Evolutionary conservation across 768 basidiomycete genomes (phyloP), one percentile per base, ranked within the genome.

Genomic region (Albatrellus ellisii): DNA sequence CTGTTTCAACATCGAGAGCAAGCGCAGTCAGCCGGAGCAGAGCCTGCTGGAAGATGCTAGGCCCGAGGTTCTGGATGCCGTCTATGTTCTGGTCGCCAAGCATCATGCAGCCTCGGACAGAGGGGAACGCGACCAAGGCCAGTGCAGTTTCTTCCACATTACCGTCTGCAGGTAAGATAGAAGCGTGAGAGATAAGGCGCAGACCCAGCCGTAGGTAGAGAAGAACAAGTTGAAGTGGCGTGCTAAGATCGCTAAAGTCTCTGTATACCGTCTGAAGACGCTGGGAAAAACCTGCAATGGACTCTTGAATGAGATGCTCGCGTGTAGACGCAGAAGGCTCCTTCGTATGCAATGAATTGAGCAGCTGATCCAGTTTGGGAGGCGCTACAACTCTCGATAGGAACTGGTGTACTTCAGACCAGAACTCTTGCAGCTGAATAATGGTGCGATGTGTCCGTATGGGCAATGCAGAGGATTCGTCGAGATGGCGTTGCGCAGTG

Each of bases 391-490:
- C 60, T 43, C 82, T 82, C 9, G 52, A 56, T 37, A 76, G 63
- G 65, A 97, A 94, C 43, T 87, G 78, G 1, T 66, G 61, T 9
- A 94, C 76, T 54, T 87, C 84, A 3, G 71, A 64, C 83, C 84
- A 87, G 56, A 77, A 85, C 42, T 67, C 62, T 32, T 73, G 71
- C 9, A 86, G 57, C 5, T 63, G 68, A n/a, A 64, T 48, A 27
- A 73, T 51, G 46, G 73, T 65, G 21, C 62, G 52, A 39, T 69
- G 59, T 38, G 33, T 36, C 24, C 22, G 45, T 25, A 49, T 39
- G 8, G 66, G 61, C 41, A 64, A 38, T 12, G 51, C 42, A 7
- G 64, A 43, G 48, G 28, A 59, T 14, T 43, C 42, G 36, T 46
- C 26, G 33, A 65, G 52, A 21, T 61, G 52, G n/a, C 50, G 49